Base-by-base conservation (phyloP, 495 filamentous ascomycete species). In the Penicillium pulvis region DNA sequence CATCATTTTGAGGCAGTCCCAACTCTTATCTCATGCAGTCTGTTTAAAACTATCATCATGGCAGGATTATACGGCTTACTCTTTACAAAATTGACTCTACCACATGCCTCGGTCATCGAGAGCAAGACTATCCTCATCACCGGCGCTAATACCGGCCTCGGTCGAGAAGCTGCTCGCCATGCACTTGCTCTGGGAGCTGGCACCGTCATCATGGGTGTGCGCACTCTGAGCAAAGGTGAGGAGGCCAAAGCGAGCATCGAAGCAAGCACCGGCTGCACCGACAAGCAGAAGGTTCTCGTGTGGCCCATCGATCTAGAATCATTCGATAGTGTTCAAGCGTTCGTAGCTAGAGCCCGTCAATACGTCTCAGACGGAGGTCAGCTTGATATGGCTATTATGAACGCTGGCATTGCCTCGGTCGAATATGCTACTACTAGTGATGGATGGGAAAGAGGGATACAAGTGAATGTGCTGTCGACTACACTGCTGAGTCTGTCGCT, bases 391-490 rank as follows among this genome's bases (percentile, higher is more conserved):
- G 35, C 23, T 16, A 54, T 54, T 8, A 43, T 42, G 35, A 54
- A 54, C 31, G 51, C 51, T 3, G 51, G 51, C 26, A 42, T 54
- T 17, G 39, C 35, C 5, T 36, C 49, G 4, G 19, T 44, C 20
- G 19, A 44, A 12, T 42, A 30, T 12, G 6, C 14, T 3, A 4
- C 11, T 39, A 52, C 50, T n/a, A n/a, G 6, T 17, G 50, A 52
- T 52, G 50, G 50, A 6, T 52, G 51, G 39, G 51, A 43, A 14
- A 54, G 26, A 20, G 39, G 51, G 4, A 11, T 54, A 1, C 51
- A 44, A 6, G 51, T 54, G 12, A 68, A 65, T 53, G 59, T 61
- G 1, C 48, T 68, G 1, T 53, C 57, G 3, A 66, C 60, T 6
- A 49, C 57, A 23, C 20, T 66, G 17, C 31, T 69, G 2, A 50